Evolutionary conservation across 768 basidiomycete species (phyloP).

Genomic region (Boletus pseudo-olivaceus): DNA sequence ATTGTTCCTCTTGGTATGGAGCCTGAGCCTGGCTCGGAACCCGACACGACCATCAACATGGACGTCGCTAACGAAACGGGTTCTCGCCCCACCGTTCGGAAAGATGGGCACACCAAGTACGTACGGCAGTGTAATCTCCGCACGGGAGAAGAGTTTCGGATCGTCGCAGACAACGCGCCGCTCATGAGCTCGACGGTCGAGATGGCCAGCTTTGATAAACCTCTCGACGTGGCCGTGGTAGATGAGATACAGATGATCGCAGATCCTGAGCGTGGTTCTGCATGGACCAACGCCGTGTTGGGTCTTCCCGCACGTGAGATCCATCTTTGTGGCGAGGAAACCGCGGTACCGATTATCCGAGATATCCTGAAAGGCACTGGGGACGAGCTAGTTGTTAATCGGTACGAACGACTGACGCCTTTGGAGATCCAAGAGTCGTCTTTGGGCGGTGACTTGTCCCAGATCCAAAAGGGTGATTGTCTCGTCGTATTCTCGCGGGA

Average conservation of each 20-base stretch:
- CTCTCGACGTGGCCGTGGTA: slow-evolving; percentile 80
- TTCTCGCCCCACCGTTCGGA: slow-evolving; percentile 27
- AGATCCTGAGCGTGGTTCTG: slow-evolving; percentile 70
- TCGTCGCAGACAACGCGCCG: slow-evolving; percentile 53
- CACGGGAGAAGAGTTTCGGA: slow-evolving; percentile 87
- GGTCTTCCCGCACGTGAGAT: slow-evolving; percentile 75
- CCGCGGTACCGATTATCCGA: slow-evolving; percentile 77
- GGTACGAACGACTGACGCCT: slow-evolving; percentile 88
- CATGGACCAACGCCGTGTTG: slow-evolving; percentile 82
- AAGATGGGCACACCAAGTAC: slow-evolving; percentile 43
- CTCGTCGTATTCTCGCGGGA: slow-evolving; percentile 80
- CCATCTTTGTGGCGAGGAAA: slow-evolving; percentile 95
- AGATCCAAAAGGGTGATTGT: slow-evolving; percentile 81
- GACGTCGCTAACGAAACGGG: slow-evolving; percentile 21
- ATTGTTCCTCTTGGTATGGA: slow-evolving; percentile 72
- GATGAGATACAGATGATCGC: slow-evolving; percentile 98
- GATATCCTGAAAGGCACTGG: slow-evolving; percentile 69
- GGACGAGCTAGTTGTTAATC: slow-evolving; percentile 74
- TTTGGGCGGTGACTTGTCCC: slow-evolving; percentile 55
- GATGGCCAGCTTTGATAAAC: slow-evolving; percentile 56
- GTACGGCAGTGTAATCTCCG: slow-evolving; percentile 76
- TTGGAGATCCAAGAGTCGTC: slow-evolving; percentile 65
- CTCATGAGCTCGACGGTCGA: slow-evolving; percentile 89
- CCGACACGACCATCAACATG: slow-evolving; percentile 36
- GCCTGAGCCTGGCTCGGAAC: slow-evolving; percentile 36